Conservation (phyloP, 2,329 filamentous ascomycete genomes). For the Xylaria hypoxylon region DNA sequence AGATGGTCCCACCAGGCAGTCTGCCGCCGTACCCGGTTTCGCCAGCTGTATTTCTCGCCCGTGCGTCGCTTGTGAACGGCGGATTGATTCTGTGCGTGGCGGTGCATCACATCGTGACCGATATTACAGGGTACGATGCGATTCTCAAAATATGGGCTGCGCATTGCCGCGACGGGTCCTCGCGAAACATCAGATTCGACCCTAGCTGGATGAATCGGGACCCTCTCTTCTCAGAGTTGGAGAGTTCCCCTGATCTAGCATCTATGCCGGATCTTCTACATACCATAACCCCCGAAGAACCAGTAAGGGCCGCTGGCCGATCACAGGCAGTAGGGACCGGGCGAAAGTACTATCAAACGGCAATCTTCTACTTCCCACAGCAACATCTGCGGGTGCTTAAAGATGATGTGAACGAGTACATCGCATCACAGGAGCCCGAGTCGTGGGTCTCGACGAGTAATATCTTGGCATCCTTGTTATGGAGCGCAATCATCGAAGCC, state of each 20-base stretch:
- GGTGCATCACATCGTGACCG: constrained; percentile 46
- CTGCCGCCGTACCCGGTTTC: constrained; percentile 39
- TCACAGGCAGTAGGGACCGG: background rate
- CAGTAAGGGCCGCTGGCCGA: background rate
- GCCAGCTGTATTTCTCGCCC: constrained; percentile 46
- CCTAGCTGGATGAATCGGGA: constrained; percentile 42
- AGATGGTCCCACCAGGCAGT: constrained; percentile 40
- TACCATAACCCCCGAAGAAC: constrained; percentile 24
- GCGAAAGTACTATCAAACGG: constrained; percentile 37
- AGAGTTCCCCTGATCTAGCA: background rate
- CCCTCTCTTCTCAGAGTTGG: constrained; percentile 22
- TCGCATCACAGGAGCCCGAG: constrained; percentile 23
- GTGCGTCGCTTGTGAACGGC: constrained; percentile 42
- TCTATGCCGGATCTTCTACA: constrained; percentile 43
- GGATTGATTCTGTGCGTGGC: constrained; percentile 46
- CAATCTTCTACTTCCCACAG: constrained; percentile 46
- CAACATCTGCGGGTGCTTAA: constrained; percentile 40
- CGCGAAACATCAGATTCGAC: constrained; percentile 37
- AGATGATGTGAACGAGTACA: constrained; percentile 36
- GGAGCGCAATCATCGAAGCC: constrained; percentile 44
- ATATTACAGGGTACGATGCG: constrained; percentile 48
- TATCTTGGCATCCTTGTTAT: constrained; percentile 47
- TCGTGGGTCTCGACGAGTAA: constrained; percentile 49
- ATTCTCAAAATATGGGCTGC: constrained; percentile 49
- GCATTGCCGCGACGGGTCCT: constrained; percentile 41